These are phyloP conservation scores for Inonotus obliquus DNA, from an alignment of 1,284 basidiomycete species.

Conservation along the genomic window DNA sequence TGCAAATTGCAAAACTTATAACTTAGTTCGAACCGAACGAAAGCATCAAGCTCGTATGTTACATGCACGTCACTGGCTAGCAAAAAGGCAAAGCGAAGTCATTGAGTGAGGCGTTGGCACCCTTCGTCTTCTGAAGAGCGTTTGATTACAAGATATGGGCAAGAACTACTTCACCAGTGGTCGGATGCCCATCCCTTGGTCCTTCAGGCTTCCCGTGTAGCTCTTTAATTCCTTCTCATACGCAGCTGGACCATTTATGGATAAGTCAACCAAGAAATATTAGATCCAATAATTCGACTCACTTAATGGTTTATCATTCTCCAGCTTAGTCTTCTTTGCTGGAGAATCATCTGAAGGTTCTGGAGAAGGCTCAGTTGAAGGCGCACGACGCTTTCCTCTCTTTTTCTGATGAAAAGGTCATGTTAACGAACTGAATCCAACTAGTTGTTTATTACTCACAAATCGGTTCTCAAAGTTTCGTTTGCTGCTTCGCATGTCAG, in stretches of 20 bases:
- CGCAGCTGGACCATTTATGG: slow-evolving; percentile 22
- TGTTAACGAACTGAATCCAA: neutral
- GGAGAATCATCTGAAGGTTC: slow-evolving; percentile 29
- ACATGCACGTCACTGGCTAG: neutral
- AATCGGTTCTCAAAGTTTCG: slow-evolving; percentile 56
- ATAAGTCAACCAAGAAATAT: neutral
- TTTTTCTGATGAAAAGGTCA: slow-evolving; percentile 42
- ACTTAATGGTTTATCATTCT: slow-evolving; percentile 29
- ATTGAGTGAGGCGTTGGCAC: slow-evolving; percentile 1
- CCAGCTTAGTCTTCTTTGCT: slow-evolving; percentile 37
- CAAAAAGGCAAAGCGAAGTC: neutral
- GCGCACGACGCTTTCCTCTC: slow-evolving; percentile 49
- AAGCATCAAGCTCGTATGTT: neutral
- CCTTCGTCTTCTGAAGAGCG: slow-evolving; percentile 7
- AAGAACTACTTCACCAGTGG: slow-evolving; percentile 35
- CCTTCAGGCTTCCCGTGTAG: slow-evolving; percentile 35
- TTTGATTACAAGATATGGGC: neutral
- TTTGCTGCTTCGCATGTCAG: slow-evolving; percentile 39
- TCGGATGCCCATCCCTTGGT: slow-evolving; percentile 35
- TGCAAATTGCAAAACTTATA: neutral
- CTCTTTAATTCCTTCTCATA: slow-evolving; percentile 37
- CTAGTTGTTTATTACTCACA: slow-evolving; percentile 36
- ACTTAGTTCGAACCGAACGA: neutral
- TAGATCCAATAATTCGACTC: slow-evolving; percentile 18
- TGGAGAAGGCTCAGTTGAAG: slow-evolving; percentile 35